phyloP scores from a whole-genome alignment of 1,284 basidiomycete species.

The Salmacisia buchloeana region DNA sequence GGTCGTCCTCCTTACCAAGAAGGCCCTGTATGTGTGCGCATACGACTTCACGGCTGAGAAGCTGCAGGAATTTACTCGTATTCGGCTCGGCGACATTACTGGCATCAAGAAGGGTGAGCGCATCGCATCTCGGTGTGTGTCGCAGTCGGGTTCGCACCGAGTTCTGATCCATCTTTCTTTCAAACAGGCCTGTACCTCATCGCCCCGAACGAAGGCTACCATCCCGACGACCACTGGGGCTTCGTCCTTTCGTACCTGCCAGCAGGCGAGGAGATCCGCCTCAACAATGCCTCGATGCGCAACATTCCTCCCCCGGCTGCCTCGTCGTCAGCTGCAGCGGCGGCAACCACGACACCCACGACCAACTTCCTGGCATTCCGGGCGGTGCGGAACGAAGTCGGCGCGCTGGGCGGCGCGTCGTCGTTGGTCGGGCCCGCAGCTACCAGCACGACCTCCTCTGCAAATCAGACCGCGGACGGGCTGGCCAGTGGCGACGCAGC shows the following conservation, averaged over 20 bases:
- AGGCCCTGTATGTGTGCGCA: slow-evolving; percentile 62
- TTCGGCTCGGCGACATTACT: slow-evolving; percentile 77
- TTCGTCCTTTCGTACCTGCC: slow-evolving; percentile 32
- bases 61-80: slow-evolving; percentile 55
- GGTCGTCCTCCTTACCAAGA: slow-evolving; percentile 67
- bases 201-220: slow-evolving; percentile 32
- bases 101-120: slow-evolving; percentile 69
- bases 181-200: slow-evolving; percentile 30
- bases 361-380: slow-evolving; percentile 34
- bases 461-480: not conserved
- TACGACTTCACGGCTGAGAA: slow-evolving; percentile 63
- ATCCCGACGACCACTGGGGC: slow-evolving; percentile 43
- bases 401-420: not conserved
- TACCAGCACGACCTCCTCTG: not conserved
- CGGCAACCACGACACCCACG: not conserved
- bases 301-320: slow-evolving; percentile 20
- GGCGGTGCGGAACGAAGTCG: slow-evolving; percentile 35
- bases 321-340: slow-evolving; percentile 9
- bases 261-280: slow-evolving; percentile 14
- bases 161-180: too few species aligned
- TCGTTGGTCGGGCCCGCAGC: not conserved
- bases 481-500: not conserved
- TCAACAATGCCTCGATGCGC: slow-evolving; percentile 30
- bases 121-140: too few species aligned
- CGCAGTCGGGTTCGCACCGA: too few species aligned